These are phyloP conservation scores for Candida suzukii DNA, from an alignment of 805 yeast species.

Conservation along the genomic window DNA sequence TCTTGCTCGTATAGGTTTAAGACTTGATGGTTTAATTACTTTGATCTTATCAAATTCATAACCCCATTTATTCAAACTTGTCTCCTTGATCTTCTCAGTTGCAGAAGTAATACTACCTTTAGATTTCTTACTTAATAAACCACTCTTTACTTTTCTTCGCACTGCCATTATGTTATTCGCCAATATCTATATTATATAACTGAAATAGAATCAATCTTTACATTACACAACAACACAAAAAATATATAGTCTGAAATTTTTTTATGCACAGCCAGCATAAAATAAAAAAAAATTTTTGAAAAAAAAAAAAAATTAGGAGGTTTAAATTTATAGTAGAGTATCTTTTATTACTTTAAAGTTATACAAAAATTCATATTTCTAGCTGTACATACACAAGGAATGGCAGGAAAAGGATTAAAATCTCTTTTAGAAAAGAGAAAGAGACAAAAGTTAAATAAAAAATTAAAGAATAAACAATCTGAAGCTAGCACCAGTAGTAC, in stretches of 20 bases:
- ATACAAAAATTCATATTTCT: too few species aligned
- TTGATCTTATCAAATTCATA: neutral
- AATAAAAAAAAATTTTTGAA: too few species aligned
- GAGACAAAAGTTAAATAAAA: neutral
- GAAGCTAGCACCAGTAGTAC: neutral
- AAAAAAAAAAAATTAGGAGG: too few species aligned
- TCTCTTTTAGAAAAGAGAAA: neutral
- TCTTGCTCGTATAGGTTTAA: conserved; percentile 68
- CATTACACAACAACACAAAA: too few species aligned
- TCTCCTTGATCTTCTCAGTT: neutral
- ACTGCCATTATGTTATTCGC: neutral
- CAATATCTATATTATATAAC: neutral
- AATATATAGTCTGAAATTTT: too few species aligned
- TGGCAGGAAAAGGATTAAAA: neutral
- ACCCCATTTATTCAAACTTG: neutral
- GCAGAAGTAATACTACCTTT: conserved; percentile 27
- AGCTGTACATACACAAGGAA: neutral
- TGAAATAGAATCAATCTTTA: too few species aligned
- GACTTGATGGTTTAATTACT: conserved; percentile 29
- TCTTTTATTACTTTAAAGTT: too few species aligned
- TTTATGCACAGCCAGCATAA: too few species aligned
- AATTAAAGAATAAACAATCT: neutral
- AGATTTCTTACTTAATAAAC: conserved; percentile 23
- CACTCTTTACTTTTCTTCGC: conserved; percentile 6
- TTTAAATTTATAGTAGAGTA: too few species aligned